phyloP scores from a whole-genome alignment of 768 basidiomycete species.

The Coprinellus micaceus region DNA sequence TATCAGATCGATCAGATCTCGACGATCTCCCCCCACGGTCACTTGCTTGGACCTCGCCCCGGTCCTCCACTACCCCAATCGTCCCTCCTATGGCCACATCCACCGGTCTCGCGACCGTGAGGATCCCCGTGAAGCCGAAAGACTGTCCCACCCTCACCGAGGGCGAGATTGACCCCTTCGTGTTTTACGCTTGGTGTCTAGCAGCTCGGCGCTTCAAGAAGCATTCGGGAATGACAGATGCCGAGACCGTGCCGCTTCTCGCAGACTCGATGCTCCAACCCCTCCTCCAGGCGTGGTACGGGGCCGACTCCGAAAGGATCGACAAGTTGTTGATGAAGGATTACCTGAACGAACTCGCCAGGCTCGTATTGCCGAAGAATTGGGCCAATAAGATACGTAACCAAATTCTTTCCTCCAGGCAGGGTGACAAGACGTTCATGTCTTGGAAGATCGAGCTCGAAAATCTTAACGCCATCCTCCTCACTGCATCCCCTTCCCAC shows the following conservation, averaged over 20 bases:
- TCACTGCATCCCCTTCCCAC: constrained; percentile 6
- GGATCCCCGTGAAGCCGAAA: constrained; percentile 10
- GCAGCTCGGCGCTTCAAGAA: constrained; percentile 15
- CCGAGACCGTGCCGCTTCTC: constrained; percentile 13
- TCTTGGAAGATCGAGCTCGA: constrained; percentile 18
- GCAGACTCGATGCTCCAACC: constrained; percentile 18
- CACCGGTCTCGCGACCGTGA: constrained; percentile 9
- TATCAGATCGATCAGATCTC: not conserved
- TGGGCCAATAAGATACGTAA: constrained; percentile 4
- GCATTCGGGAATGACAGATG: constrained; percentile 10
- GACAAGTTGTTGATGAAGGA: constrained; percentile 14
- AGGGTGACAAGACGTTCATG: constrained; percentile 12
- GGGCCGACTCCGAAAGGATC: constrained; percentile 10
- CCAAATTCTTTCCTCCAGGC: constrained; percentile 8
- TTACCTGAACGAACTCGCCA: constrained; percentile 13
- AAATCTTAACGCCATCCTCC: constrained; percentile 15
- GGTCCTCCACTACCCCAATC: too few relatives aligned
- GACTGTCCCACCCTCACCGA: too few relatives aligned
- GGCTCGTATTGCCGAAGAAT: constrained; percentile 7
- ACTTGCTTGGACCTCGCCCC: not conserved
- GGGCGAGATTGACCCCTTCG: constrained; percentile 14
- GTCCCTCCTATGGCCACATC: not conserved
- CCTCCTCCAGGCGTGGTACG: constrained; percentile 14
- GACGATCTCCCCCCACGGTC: not conserved
- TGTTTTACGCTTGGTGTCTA: constrained; percentile 13